Evolutionary conservation across 2,329 filamentous ascomycete genomes (phyloP).

Genomic region (Tolypocladium guangdongense): DNA sequence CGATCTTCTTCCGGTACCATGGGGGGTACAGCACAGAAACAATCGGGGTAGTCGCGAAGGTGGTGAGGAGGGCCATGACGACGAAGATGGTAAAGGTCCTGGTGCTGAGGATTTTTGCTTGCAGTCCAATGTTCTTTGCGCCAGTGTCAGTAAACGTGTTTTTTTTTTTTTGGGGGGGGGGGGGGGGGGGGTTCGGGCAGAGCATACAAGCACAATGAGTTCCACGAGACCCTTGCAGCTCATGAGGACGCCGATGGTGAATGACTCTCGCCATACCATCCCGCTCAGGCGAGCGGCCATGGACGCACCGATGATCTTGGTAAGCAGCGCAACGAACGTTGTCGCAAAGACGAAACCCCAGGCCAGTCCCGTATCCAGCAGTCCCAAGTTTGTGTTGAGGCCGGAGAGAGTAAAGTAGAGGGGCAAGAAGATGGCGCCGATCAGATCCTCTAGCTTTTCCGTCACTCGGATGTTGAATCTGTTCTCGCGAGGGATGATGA

Average conservation of each 20-base stretch:
- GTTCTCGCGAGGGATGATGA: conserved; percentile 84
- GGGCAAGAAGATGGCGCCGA: conserved; percentile 72
- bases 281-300: conserved; percentile 66
- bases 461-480: conserved; percentile 86
- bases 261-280: conserved; percentile 80
- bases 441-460: conserved; percentile 88
- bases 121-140: conserved; percentile 57
- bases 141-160: neutral
- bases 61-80: conserved; percentile 84
- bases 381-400: conserved; percentile 74
- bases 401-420: conserved; percentile 92
- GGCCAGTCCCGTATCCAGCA: conserved; percentile 68
- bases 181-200: neutral
- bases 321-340: conserved; percentile 68
- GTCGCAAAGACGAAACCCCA: conserved; percentile 89
- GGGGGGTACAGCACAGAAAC: conserved; percentile 64
- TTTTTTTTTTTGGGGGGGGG: too few relatives aligned
- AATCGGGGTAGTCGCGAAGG: conserved; percentile 71
- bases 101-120: conserved; percentile 69
- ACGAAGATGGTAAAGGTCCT: conserved; percentile 90
- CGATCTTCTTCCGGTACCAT: conserved; percentile 41
- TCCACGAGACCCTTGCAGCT: conserved; percentile 94
- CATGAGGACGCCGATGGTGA: conserved; percentile 84
- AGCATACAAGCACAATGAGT: conserved; percentile 75
- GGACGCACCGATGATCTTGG: conserved; percentile 75